Evolutionary conservation across 345 rosid species (phyloP), one percentile per base, ranked within the genome.

Genomic region (Balakata baccata): DNA sequence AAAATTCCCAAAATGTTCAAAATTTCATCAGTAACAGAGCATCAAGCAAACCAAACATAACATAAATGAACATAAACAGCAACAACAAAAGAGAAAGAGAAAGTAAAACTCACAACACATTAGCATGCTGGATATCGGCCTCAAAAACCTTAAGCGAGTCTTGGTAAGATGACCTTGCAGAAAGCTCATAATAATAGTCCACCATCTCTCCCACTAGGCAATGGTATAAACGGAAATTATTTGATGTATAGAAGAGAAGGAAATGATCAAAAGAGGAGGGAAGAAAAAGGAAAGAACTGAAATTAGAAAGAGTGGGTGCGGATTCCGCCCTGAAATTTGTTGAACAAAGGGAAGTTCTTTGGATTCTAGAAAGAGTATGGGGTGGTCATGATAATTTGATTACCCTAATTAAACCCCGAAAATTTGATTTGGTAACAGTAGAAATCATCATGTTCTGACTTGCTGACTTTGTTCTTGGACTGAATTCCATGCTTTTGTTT

Each of bases 41-140:
- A 75, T 50, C 50, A 50, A 47, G 60, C 17, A 47, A 58, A 46
- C 54, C 39, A 13, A 64, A 8, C 2, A n/a, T 0, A 11, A 63
- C 2, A 73, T 18, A 12, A 7, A 53, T 2, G 11, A 62, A 41
- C n/a, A 73, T 4, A 11, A 74, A 54, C 23, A 67, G n/a, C n/a
- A 29, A 29, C 34, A 29, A 29, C 34, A 29, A 29, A 29, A 29
- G 34, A 72, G 57, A 64, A 34, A 68, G 51, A 64, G 56, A 71
- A 75, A 25, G 38, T 20, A 45, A 17, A 70, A 73, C 88, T 83
- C 70, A 85, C 89, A 86, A 60, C 47, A 72, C 50, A 75, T 86
- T 86, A 54, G 89, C 89, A 68, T 81, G 81, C 18, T 81, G 87
- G 45, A 86, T 79, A 81, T 84, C 85, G 65, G 84, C 83, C 79